phyloP scores from a whole-genome alignment of 2,329 filamentous ascomycete species.

The Paracorniculantispora psalliotae region DNA sequence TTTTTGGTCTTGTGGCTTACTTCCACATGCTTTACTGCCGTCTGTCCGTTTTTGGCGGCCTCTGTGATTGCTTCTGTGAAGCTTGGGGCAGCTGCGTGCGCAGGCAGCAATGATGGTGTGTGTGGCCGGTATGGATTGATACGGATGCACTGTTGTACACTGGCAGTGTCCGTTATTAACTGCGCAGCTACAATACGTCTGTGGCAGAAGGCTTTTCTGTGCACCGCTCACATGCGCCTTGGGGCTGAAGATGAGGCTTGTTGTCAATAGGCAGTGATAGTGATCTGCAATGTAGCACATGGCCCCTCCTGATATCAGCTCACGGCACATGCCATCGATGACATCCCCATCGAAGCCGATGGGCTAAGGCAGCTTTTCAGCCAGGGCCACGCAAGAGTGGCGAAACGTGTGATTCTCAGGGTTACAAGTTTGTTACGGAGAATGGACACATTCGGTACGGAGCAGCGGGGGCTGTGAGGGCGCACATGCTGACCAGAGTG shows the following conservation, averaged over 20 bases:
- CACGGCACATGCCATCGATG: background rate
- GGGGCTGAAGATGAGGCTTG: background rate
- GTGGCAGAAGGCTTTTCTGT: background rate
- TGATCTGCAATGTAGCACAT: background rate
- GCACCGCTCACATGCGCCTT: slow-evolving; percentile 2
- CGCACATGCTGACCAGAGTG: background rate
- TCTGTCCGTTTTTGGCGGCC: no score
- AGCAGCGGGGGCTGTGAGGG: background rate
- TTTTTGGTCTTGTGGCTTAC: no score
- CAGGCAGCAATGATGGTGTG: no score
- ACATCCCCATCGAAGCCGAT: background rate
- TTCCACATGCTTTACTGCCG: background rate
- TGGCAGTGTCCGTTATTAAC: background rate
- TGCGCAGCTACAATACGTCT: background rate
- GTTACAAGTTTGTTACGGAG: background rate
- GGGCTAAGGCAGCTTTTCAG: background rate
- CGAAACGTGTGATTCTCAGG: background rate
- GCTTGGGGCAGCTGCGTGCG: background rate
- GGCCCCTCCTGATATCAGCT: background rate
- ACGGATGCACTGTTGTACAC: no score
- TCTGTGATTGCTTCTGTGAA: no score
- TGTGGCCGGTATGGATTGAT: no score
- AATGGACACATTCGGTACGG: background rate
- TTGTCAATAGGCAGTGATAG: background rate
- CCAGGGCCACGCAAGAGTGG: background rate